Evolutionary conservation across 2,329 filamentous ascomycete species (phyloP), one percentile per base, ranked within the genome.

Genomic region (Talaromyces piceae): DNA sequence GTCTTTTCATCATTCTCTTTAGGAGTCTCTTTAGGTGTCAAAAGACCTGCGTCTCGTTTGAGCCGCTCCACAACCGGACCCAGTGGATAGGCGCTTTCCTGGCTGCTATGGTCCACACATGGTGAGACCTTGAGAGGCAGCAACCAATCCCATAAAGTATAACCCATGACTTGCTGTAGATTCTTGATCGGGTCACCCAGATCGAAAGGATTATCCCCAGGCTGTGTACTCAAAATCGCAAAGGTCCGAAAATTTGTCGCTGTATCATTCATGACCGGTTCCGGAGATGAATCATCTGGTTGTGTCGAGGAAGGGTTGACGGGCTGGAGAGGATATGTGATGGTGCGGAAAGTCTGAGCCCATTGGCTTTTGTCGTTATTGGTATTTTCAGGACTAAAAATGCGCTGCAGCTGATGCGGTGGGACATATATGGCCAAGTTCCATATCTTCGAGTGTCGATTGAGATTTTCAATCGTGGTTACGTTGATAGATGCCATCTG

Each of bases 181-280:
- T 97, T 97, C 25, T 75, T 70, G 55, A 79, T 75, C 7, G 71
- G 70, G 26, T 66, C 72, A 2, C 87, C 88, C 1, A 93, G 72
- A 59, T 95, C 81, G 83, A 89, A 98, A 0, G 89, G 88, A 58
- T 95, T 95, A 59, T 93, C 84, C 8, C 87, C 84, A 0, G 81
- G 77, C 3, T 81, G 74, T 0, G 86, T 88, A 54, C 81, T 78
- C 2, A 96, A 73, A 37, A 97, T 85, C 11, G 88, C 89, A 64
- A 95, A 97, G 9, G 80, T 86, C 25, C 84, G 79, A 4, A 72
- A 75, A 22, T 82, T 80, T 41, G 64, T 59, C 56, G 79, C 78
- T 18, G 27, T 73, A 67, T 4, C 61, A 47, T 53, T 49, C 30
- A 58, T 41, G 52, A 43, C 45, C 58, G 52, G 39, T 43, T 11